Percentiles rank a stretch among this genome's conserved stretches.
Evolutionary conservation across 2,329 filamentous ascomycete genomes (phyloP).

Genomic region (Bipolaris cookei): DNA sequence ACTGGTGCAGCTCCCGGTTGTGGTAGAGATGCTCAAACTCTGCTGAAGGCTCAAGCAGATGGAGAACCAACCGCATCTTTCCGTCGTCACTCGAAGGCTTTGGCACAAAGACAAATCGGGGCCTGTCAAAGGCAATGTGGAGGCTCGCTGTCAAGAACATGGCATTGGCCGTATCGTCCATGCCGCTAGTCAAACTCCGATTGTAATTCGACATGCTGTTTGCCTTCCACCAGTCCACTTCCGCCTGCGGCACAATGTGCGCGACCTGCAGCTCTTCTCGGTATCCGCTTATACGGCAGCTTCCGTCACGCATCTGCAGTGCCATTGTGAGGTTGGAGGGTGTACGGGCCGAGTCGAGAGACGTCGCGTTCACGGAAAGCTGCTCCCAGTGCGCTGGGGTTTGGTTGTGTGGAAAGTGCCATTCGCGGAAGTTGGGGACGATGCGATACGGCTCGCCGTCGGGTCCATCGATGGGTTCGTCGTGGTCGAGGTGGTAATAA

Average conservation of each 20-base stretch:
- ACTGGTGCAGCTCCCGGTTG: constrained; percentile 12
- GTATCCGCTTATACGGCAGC: constrained; percentile 11
- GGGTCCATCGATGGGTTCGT: too few relatives aligned
- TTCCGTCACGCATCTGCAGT: too few relatives aligned
- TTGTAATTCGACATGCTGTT: constrained; percentile 19
- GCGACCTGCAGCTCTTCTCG: constrained; percentile 11
- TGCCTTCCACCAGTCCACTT: constrained; percentile 16
- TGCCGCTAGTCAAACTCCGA: constrained; percentile 6
- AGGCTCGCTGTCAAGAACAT: constrained; percentile 25
- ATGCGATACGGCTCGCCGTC: too few relatives aligned
- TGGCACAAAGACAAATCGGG: constrained; percentile 26
- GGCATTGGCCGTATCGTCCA: constrained; percentile 22
- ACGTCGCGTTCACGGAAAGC: too few relatives aligned
- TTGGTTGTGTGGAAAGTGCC: too few relatives aligned
- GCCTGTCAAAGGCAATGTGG: constrained; percentile 25
- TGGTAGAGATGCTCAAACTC: constrained; percentile 16
- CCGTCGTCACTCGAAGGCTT: constrained; percentile 12
- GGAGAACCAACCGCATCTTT: constrained; percentile 11
- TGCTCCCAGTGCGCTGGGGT: too few relatives aligned
- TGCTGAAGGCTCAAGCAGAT: constrained; percentile 18
- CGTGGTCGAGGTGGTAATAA: too few relatives aligned
- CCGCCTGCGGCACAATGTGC: constrained; percentile 18
- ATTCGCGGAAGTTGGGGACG: too few relatives aligned
- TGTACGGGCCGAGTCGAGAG: too few relatives aligned
- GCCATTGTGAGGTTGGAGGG: too few relatives aligned